These are phyloP conservation scores for Calonectria crousiana DNA, from an alignment of 2,329 filamentous ascomycete genomes.

Conservation along the genomic window DNA sequence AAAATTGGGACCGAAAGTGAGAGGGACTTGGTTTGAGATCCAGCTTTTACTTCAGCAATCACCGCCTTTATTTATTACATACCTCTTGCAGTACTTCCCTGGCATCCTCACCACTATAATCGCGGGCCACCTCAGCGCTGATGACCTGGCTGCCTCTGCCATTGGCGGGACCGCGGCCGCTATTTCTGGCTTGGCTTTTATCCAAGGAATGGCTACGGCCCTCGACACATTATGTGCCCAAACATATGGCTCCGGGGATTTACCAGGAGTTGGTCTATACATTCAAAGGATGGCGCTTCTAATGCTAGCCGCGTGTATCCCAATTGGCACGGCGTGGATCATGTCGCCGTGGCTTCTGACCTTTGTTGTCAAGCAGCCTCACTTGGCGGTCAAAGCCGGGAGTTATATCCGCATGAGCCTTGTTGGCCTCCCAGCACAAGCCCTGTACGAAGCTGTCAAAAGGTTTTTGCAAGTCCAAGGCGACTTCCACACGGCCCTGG, in stretches of 20 bases:
- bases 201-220: background rate
- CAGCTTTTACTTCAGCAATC: background rate
- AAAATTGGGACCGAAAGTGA: background rate
- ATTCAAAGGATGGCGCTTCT: background rate
- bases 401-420: background rate
- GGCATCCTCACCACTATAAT: background rate
- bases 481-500: background rate
- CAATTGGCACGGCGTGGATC: background rate
- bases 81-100: background rate
- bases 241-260: background rate
- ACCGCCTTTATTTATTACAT: background rate
- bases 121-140: background rate
- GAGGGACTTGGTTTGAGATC: background rate
- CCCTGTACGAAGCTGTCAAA: background rate
- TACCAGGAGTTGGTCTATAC: background rate
- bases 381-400: background rate
- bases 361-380: background rate
- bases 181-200: background rate
- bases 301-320: background rate
- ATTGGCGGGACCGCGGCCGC: background rate
- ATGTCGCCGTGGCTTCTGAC: background rate
- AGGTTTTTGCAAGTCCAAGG: conserved; percentile 1
- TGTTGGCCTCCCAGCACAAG: background rate
- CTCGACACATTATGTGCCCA: background rate
- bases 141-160: background rate